Base-by-base conservation (phyloP, 495 filamentous ascomycete genomes). In the Neurospora sublineolata region DNA sequence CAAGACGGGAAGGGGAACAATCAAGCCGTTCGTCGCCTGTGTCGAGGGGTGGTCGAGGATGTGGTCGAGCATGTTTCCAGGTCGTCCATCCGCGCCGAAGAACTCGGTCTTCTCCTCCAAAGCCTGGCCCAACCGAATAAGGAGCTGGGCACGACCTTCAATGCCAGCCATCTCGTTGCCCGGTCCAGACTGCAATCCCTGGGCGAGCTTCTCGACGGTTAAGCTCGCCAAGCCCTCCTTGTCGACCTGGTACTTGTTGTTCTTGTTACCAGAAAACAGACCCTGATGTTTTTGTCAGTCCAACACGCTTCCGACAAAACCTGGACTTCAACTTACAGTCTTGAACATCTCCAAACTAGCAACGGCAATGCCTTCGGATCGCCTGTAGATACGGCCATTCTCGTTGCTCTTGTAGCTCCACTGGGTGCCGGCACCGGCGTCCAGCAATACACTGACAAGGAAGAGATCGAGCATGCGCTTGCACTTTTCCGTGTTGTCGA, bases 321-420 rank as follows among this genome's bases (percentile, higher is more conserved):
- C 11, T 11, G 16, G 30, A n/a, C 37, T 30, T 23, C 37, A 38
- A 76, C 81, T 23, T 75, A 85, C 84, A 16, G 81, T 85, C 82
- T 95, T 97, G 83, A 98, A 99, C 95, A 99, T 99, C 76, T 98
- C 95, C 77, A 99, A 81, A 79, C 91, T 94, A 30, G 96, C 95
- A 60, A 99, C 90, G 6, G 95, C 95, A 73, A 99, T 84, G 30
- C 95, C 95, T 79, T 99, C 95, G 70, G 93, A 97, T 44, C 95
- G 87, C 44, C 89, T 86, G 78, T 94, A 98, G 16, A 91, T 76
- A 72, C 89, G 91, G 38, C 94, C 94, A 73, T 93, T 97, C 78
- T 97, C 93, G 74, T 91, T 91, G 71, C 92, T 94, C 82, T 90
- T 94, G 82, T 97, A 99, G 44, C 89, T 91, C 93, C 93, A 97